Conservation (phyloP, 108 stramenopile genomes). For the Cylindrotheca fusiformis region DNA sequence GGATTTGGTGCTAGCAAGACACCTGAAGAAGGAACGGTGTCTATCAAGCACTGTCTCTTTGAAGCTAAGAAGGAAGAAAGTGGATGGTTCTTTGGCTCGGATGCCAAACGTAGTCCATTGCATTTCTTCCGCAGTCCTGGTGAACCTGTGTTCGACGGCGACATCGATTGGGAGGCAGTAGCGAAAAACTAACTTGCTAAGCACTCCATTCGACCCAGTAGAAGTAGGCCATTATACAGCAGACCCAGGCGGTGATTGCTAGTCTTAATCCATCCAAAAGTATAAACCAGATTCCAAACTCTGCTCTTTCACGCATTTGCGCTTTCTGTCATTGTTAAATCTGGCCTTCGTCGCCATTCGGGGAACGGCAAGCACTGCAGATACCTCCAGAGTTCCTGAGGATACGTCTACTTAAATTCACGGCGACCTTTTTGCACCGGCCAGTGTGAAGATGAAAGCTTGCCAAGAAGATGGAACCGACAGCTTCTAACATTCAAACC, state of each 20-base stretch:
- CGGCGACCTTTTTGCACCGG: no score
- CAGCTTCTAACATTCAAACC: no score
- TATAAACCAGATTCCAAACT: neutral
- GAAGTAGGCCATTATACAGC: no score
- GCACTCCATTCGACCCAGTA: no score
- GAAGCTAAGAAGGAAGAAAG: slow-evolving; percentile 28
- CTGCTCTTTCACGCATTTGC: neutral
- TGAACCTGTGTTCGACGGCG: slow-evolving; percentile 57
- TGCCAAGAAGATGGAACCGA: no score
- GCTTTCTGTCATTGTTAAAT: no score
- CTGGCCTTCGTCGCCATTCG: no score
- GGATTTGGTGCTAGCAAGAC: slow-evolving; percentile 41
- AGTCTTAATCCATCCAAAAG: no score
- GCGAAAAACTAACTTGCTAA: no score
- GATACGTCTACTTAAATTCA: no score
- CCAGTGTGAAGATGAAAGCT: no score
- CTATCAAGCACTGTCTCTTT: slow-evolving; percentile 38
- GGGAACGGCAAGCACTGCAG: neutral
- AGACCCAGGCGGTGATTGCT: no score
- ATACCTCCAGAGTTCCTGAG: slow-evolving; percentile 7
- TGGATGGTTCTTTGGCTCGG: slow-evolving; percentile 63
- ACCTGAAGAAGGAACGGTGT: slow-evolving; percentile 54
- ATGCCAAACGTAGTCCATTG: slow-evolving; percentile 44
- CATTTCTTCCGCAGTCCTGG: slow-evolving; percentile 62
- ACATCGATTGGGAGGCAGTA: slow-evolving; percentile 4